Percentiles rank a stretch among this genome's conserved stretches.
Evolutionary conservation across 106 monocot species (phyloP).

Genomic region (Allium cepa): DNA sequence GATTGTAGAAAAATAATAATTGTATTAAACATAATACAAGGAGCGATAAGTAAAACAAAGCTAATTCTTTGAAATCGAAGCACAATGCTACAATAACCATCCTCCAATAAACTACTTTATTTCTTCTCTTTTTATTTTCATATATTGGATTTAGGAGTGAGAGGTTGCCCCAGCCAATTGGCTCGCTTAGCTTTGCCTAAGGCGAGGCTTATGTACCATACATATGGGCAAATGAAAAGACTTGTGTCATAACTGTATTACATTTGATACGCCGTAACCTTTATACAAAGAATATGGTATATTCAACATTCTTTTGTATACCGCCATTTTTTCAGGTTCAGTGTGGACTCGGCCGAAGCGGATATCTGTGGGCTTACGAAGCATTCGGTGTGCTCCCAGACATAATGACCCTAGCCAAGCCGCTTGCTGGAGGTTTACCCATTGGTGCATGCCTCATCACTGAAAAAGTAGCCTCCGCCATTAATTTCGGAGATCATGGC

Average conservation of each 20-base stretch:
- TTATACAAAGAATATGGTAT: background rate
- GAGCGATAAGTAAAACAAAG: no score
- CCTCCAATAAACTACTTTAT: no score
- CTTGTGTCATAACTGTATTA: no score
- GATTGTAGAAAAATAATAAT: no score
- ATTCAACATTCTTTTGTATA: background rate
- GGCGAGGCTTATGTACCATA: no score
- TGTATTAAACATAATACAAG: no score
- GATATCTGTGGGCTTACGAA: slow-evolving; percentile 84
- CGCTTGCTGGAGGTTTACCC: slow-evolving; percentile 75
- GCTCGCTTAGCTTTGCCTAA: no score
- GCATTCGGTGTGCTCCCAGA: slow-evolving; percentile 51
- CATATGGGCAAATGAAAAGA: no score
- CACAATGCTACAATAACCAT: no score
- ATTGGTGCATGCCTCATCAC: slow-evolving; percentile 64
- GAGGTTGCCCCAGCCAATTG: no score
- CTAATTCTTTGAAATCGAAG: no score
- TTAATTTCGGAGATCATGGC: slow-evolving; percentile 63
- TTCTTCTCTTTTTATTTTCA: background rate
- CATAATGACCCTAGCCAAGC: slow-evolving; percentile 92
- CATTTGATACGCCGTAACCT: background rate
- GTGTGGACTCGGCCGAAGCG: slow-evolving; percentile 81
- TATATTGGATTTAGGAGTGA: background rate
- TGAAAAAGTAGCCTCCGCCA: slow-evolving; percentile 53
- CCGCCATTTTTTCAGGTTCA: slow-evolving; percentile 48